These are phyloP conservation scores for Hibiscus syriacus DNA, from an alignment of 345 rosid genomes.

Conservation along the genomic window DNA sequence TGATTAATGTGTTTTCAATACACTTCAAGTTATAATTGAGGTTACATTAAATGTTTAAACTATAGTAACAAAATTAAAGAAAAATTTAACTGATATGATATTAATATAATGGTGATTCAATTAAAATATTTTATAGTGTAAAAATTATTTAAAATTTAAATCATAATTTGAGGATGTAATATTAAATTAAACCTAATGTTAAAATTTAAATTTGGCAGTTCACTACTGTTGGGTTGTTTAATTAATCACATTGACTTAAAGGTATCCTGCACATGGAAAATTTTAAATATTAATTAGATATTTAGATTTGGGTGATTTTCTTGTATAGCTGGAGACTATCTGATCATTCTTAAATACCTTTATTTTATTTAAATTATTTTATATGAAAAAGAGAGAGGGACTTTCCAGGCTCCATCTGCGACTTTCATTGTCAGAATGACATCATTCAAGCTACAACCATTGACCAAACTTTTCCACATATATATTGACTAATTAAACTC, in stretches of 20 bases:
- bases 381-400: slow-evolving; percentile 10
- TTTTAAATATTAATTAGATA: not conserved
- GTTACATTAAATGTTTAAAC: too few relatives aligned
- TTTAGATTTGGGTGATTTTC: not conserved
- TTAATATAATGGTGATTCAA: too few relatives aligned
- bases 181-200: not conserved
- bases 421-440: slow-evolving; percentile 17
- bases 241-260: slow-evolving; percentile 19
- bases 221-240: not conserved
- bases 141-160: too few relatives aligned
- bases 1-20: too few relatives aligned
- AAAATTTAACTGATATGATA: too few relatives aligned
- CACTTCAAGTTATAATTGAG: too few relatives aligned
- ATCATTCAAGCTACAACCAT: slow-evolving; percentile 19
- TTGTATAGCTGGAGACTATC: slow-evolving; percentile 13
- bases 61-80: too few relatives aligned
- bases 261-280: slow-evolving; percentile 29
- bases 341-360: slow-evolving; percentile 25
- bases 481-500: slow-evolving; percentile 20
- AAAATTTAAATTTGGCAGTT: not conserved
- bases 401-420: slow-evolving; percentile 36
- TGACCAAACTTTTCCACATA: slow-evolving; percentile 29
- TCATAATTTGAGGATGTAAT: too few relatives aligned
- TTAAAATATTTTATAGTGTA: too few relatives aligned
- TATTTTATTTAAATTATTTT: not conserved